phyloP scores from a whole-genome alignment of 176 grass and related monocot genomes.

The Rhynchospora breviuscula region DNA sequence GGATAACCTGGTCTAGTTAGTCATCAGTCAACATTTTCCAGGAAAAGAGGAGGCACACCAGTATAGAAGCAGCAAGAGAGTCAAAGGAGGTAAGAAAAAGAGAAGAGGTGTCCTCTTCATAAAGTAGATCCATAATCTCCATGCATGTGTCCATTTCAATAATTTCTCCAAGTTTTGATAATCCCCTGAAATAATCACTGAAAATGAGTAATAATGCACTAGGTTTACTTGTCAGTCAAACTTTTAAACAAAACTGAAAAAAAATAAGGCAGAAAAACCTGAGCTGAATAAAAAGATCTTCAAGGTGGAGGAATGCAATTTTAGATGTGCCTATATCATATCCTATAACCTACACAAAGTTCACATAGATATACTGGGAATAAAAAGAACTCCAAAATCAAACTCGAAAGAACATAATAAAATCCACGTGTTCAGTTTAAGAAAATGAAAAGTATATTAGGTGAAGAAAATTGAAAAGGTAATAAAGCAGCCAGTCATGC shows the following conservation, averaged over 20 bases:
- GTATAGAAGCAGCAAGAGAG: slow-evolving; percentile 70
- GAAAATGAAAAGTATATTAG: background rate
- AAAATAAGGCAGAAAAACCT: slow-evolving; percentile 35
- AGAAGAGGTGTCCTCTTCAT: slow-evolving; percentile 60
- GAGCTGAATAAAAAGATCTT: slow-evolving; percentile 71
- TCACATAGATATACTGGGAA: slow-evolving; percentile 7
- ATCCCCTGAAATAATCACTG: slow-evolving; percentile 31
- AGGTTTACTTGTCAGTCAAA: background rate
- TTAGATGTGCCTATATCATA: slow-evolving; percentile 70
- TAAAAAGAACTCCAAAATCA: background rate
- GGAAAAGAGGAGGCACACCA: slow-evolving; percentile 39
- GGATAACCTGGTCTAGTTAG: background rate
- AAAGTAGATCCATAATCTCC: slow-evolving; percentile 89
- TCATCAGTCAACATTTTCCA: background rate
- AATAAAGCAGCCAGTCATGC: slow-evolving; percentile 19
- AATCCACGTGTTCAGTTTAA: background rate
- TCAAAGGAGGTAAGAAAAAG: slow-evolving; percentile 49
- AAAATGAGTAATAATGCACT: slow-evolving; percentile 14
- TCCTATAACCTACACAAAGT: slow-evolving; percentile 45
- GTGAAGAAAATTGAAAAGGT: background rate
- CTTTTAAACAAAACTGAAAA: slow-evolving; percentile 1
- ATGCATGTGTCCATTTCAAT: slow-evolving; percentile 67
- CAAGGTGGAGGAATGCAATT: slow-evolving; percentile 51
- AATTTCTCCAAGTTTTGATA: slow-evolving; percentile 71
- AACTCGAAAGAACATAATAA: background rate